phyloP scores from a whole-genome alignment of 805 yeast genomes.

The Kodamaea kaohsiungensis region DNA sequence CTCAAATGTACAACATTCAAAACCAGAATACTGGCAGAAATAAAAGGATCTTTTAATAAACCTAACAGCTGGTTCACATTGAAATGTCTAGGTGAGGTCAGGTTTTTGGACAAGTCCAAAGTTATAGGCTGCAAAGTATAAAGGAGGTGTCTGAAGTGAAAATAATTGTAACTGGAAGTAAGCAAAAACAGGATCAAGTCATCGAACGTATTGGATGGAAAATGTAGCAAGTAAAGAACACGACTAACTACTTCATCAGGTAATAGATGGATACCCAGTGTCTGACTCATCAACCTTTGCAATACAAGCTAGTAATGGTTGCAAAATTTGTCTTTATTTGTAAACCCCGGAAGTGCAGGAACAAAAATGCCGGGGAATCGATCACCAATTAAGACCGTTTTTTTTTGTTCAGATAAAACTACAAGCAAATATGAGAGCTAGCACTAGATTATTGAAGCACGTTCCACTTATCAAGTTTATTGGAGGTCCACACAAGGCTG shows the following conservation, averaged over 20 bases:
- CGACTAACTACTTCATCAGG: neutral
- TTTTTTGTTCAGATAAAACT: neutral
- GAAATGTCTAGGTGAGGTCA: neutral
- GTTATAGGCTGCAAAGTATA: conserved; percentile 1
- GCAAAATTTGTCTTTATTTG: neutral
- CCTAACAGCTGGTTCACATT: neutral
- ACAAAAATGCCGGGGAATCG: neutral
- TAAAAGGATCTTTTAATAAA: neutral
- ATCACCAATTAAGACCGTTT: conserved; percentile 1
- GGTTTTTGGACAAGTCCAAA: neutral
- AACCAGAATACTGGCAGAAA: neutral
- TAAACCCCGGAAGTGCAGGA: neutral
- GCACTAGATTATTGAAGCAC: conserved; percentile 39
- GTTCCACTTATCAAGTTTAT: conserved; percentile 82
- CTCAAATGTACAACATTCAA: neutral
- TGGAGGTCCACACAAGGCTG: conserved; percentile 71
- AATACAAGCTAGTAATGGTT: neutral
- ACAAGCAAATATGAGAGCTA: conserved; percentile 30
- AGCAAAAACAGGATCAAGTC: neutral
- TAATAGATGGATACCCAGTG: neutral
- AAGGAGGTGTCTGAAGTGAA: neutral
- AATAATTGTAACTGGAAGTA: neutral
- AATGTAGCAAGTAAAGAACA: neutral
- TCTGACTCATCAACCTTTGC: neutral
- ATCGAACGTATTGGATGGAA: neutral